phyloP scores from a whole-genome alignment of 805 yeast species.

The Naumovozyma baii region DNA sequence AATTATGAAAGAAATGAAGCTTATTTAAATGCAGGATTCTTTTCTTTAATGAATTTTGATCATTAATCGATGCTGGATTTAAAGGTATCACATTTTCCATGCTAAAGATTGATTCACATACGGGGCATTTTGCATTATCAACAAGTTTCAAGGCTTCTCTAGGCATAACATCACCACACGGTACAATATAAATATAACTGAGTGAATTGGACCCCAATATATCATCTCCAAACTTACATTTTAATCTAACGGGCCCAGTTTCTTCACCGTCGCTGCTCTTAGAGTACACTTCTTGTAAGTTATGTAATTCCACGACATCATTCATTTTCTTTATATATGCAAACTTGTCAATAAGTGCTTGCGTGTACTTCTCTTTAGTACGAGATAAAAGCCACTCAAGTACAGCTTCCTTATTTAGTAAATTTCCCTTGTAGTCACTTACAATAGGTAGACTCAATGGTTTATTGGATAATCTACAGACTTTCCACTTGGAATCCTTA shows the following conservation, averaged over 20 bases:
- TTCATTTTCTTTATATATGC: constrained; percentile 32
- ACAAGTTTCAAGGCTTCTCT: constrained; percentile 25
- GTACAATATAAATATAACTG: constrained; percentile 37
- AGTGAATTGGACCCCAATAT: constrained; percentile 30
- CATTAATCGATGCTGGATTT: constrained; percentile 23
- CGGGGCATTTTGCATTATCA: constrained; percentile 30
- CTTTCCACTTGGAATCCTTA: constrained; percentile 32
- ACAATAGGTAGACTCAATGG: constrained; percentile 45
- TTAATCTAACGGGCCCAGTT: constrained; percentile 1
- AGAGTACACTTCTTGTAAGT: constrained; percentile 13
- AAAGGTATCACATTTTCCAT: constrained; percentile 33
- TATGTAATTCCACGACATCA: constrained; percentile 38
- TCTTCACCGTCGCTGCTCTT: constrained; percentile 1
- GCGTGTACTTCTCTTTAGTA: constrained; percentile 18
- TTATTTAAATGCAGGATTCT: constrained; percentile 19
- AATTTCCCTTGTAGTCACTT: constrained; percentile 56
- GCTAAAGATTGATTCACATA: constrained; percentile 28
- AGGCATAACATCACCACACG: constrained; percentile 38
- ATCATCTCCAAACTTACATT: constrained; percentile 21
- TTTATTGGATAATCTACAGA: constrained; percentile 39
- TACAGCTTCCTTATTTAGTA: constrained; percentile 56
- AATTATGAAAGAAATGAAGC: constrained; percentile 32
- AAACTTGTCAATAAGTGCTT: constrained; percentile 19
- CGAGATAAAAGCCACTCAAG: constrained; percentile 43
- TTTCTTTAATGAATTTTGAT: constrained; percentile 11